Conservation (phyloP, 139 green algal genomes). For the Zygnema circumcarinatum region DNA sequence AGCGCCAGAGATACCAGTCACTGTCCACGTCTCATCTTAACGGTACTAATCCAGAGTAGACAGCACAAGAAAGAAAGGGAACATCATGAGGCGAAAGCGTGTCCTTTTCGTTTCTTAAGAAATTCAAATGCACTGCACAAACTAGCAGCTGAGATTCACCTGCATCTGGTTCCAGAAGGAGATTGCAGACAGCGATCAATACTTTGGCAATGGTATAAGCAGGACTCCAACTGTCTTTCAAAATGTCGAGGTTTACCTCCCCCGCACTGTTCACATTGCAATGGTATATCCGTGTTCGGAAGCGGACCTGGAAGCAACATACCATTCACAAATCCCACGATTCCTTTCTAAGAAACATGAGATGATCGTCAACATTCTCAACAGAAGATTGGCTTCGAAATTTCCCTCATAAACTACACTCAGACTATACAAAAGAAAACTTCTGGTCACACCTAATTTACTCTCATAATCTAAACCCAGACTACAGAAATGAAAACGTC, state of each 20-base stretch:
- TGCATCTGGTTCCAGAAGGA: constrained; percentile 81
- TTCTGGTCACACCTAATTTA: no score
- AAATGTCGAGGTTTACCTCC: constrained; percentile 95
- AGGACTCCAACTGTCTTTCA: constrained; percentile 99
- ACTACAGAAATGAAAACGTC: background rate
- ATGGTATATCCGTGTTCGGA: constrained; percentile 84
- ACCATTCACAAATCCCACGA: background rate
- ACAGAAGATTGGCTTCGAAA: background rate
- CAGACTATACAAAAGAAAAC: background rate
- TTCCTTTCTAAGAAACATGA: background rate
- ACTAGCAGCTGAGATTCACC: constrained; percentile 65
- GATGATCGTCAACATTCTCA: background rate
- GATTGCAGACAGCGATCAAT: constrained; percentile 94
- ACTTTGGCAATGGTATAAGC: constrained; percentile 97
- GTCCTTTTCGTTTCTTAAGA: no score
- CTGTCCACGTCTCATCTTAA: no score
- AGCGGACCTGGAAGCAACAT: constrained; percentile 26
- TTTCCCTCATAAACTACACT: background rate
- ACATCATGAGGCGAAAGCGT: no score
- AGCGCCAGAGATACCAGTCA: background rate
- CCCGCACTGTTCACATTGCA: constrained; percentile 96
- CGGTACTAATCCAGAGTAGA: no score
- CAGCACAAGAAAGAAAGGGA: no score
- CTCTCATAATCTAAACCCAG: background rate
- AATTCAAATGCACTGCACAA: background rate